Evolutionary conservation across 768 basidiomycete genomes (phyloP).

Genomic region (Leccinum rimulosum): DNA sequence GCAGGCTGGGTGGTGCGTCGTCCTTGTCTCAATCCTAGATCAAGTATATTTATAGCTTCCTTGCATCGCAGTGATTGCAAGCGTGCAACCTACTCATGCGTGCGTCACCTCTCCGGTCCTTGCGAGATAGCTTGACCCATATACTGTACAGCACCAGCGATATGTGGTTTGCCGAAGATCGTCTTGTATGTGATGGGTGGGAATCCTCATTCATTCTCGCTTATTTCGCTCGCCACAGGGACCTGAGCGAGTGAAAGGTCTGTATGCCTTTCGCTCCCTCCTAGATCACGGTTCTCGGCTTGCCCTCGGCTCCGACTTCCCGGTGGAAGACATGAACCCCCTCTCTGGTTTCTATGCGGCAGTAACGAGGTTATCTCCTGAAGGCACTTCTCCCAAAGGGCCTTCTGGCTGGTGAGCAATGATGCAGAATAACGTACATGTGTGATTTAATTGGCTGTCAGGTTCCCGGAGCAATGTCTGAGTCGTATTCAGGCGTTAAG

Average conservation of each 20-base stretch:
- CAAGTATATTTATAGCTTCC: neutral
- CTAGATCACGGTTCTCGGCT: conserved; percentile 64
- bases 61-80: conserved; percentile 68
- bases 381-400: conserved; percentile 80
- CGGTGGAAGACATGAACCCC: conserved; percentile 86
- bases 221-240: conserved; percentile 45
- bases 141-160: conserved; percentile 58
- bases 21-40: neutral
- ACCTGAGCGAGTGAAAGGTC: conserved; percentile 74
- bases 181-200: conserved; percentile 51
- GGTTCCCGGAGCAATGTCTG: conserved; percentile 82
- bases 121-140: neutral
- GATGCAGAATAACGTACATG: neutral
- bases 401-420: conserved; percentile 70
- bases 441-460: conserved; percentile 23
- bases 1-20: conserved; percentile 67
- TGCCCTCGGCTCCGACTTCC: conserved; percentile 85
- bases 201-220: neutral
- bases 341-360: conserved; percentile 87
- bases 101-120: conserved; percentile 34
- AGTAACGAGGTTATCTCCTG: conserved; percentile 65
- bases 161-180: conserved; percentile 87
- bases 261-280: conserved; percentile 85
- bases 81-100: conserved; percentile 88
- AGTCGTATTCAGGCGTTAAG: conserved; percentile 73